Evolutionary conservation across 2,329 filamentous ascomycete genomes (phyloP).

Genomic region (Tympanopsis confertula): DNA sequence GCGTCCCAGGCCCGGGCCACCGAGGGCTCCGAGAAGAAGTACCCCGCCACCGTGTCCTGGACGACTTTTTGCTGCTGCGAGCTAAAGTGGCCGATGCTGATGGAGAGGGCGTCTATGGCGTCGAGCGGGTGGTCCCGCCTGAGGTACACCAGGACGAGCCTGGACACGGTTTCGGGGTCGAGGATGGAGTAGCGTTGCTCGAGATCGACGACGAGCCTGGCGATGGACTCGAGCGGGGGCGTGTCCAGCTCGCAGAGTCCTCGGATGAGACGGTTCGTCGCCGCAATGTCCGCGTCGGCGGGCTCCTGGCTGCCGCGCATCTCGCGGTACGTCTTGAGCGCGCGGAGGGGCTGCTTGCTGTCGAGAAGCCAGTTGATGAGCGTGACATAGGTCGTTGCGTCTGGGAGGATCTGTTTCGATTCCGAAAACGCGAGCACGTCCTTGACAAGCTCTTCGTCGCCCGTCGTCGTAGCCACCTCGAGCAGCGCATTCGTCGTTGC

Average conservation of each 20-base stretch:
- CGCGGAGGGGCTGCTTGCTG: slow-evolving; percentile 53
- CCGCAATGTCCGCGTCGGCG: slow-evolving; percentile 44
- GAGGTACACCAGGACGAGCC: slow-evolving; percentile 64
- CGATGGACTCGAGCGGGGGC: slow-evolving; percentile 59
- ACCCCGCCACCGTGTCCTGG: slow-evolving; percentile 52
- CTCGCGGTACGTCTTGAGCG: slow-evolving; percentile 50
- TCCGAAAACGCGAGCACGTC: slow-evolving; percentile 58
- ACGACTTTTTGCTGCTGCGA: slow-evolving; percentile 57
- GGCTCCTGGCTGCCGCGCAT: slow-evolving; percentile 35
- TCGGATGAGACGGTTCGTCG: slow-evolving; percentile 62
- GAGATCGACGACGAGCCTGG: slow-evolving; percentile 61
- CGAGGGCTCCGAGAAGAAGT: slow-evolving; percentile 47
- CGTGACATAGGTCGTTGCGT: slow-evolving; percentile 61
- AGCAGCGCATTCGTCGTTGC: slow-evolving; percentile 22
- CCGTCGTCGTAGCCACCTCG: slow-evolving; percentile 55
- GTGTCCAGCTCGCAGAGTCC: slow-evolving; percentile 49
- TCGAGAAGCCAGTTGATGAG: slow-evolving; percentile 68
- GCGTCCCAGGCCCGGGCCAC: slow-evolving; percentile 53
- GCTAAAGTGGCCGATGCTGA: slow-evolving; percentile 61
- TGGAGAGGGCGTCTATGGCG: slow-evolving; percentile 70
- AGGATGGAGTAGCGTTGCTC: slow-evolving; percentile 60
- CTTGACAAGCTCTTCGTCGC: slow-evolving; percentile 62
- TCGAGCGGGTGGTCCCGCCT: slow-evolving; percentile 67
- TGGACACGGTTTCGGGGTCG: slow-evolving; percentile 62
- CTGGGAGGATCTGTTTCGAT: slow-evolving; percentile 52